Base-by-base conservation (phyloP, 306 rosid genomes). In the Oemleria cerasiformis region DNA sequence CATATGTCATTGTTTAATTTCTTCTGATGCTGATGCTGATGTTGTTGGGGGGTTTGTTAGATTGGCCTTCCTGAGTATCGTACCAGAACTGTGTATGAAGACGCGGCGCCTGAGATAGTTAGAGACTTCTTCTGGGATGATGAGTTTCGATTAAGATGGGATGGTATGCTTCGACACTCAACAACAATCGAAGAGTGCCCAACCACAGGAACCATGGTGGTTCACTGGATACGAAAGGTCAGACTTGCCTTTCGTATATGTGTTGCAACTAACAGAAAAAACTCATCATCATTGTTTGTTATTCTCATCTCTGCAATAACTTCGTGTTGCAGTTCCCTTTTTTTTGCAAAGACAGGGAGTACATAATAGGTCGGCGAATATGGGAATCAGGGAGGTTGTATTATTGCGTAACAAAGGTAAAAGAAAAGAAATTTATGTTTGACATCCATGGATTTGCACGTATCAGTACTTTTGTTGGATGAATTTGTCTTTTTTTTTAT, bases 281-380 rank as follows among this genome's bases (percentile, higher is more conserved):
- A 30, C 36, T 30, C 36, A 30, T 30, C 36, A 6, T 42, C 36
- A 21, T 20, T 56, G 34, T 41, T 3, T 55, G 48, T 65, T 72
- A 25, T 21, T 53, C 55, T 72, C 36, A 41, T 42, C 3, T 54
- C 73, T 41, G 20, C 63, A 13, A 20, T 54, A 38, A 15, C 50
- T 30, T 21, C 69, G 4, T 65, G 23, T 16, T 71, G 59, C 93
- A 88, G 90, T 88, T 86, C 45, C 93, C 93, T 1, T 82, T 88
- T 61, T 88, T 88, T 81, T 86, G 87, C 60, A 88, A 86, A 76
- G 88, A 88, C 74, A 86, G 90, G 78, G 90, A 88, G 19, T 88
- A 88, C 73, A 69, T 88, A 64, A 86, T 88, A 72, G 90, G 88
- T 65, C 84, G 90, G 16, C 76, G 88, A 73, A 84, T 88, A 34